Percentiles rank a stretch among this genome's conserved stretches.
phyloP scores from a whole-genome alignment of 179 eudicot species.

The Beta lomatogona region DNA sequence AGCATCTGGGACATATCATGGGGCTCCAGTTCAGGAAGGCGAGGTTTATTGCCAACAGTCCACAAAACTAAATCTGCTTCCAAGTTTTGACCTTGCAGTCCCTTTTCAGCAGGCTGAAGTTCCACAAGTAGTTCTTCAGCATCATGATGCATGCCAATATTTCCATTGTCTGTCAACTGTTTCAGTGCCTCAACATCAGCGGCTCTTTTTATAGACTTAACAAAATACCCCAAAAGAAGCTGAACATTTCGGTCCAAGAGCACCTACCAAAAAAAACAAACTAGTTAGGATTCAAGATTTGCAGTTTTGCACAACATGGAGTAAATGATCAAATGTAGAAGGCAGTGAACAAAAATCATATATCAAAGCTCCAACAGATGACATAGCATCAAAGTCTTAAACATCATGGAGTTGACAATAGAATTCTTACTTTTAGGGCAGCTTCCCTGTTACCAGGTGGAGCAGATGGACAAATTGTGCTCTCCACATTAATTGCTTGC shows the following conservation, averaged over 20 bases:
- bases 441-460: constrained; percentile 90
- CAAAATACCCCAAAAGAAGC: constrained; percentile 79
- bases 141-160: constrained; percentile 31
- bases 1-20: constrained; percentile 53
- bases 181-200: constrained; percentile 28
- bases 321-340: constrained; percentile 1
- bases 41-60: constrained; percentile 92
- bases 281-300: neutral
- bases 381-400: neutral
- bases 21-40: constrained; percentile 68
- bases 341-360: constrained; percentile 5
- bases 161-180: constrained; percentile 24
- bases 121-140: constrained; percentile 61
- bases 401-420: neutral
- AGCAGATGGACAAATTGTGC: constrained; percentile 75
- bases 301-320: constrained; percentile 2
- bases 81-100: constrained; percentile 56
- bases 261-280: constrained; percentile 50
- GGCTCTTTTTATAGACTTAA: constrained; percentile 50
- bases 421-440: constrained; percentile 66
- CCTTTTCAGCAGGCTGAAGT: constrained; percentile 75
- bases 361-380: neutral
- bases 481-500: constrained; percentile 75
- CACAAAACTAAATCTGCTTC: constrained; percentile 93
- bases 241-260: constrained; percentile 77